Percentiles rank a stretch among this genome's conserved stretches.
These are phyloP conservation scores for Heterobasidion irregulare DNA, from an alignment of 1,284 basidiomycete species.

Conservation along the genomic window DNA sequence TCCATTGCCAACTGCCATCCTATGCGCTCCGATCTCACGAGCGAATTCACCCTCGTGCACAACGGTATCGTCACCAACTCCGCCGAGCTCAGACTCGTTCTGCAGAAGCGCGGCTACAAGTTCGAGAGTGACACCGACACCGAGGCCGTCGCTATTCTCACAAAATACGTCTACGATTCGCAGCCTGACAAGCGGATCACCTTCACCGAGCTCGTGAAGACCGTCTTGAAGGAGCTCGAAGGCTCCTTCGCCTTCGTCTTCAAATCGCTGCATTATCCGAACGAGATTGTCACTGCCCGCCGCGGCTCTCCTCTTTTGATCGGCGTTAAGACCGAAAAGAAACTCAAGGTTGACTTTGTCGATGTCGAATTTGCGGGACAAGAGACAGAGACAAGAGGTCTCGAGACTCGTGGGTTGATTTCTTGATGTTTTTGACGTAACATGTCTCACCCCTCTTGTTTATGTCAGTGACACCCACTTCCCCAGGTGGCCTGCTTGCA, in stretches of 20 bases:
- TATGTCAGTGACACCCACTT: slow-evolving; percentile 35
- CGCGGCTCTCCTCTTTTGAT: slow-evolving; percentile 96
- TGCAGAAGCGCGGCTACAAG: slow-evolving; percentile 92
- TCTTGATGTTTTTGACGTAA: not conserved
- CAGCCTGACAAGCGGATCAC: slow-evolving; percentile 83
- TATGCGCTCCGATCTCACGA: slow-evolving; percentile 75
- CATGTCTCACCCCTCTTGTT: slow-evolving; percentile 2
- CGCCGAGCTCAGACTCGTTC: slow-evolving; percentile 82
- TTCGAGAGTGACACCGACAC: slow-evolving; percentile 98
- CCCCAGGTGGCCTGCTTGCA: slow-evolving; percentile 59
- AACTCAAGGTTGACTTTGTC: slow-evolving; percentile 99
- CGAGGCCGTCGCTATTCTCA: slow-evolving; percentile 93
- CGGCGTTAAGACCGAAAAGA: slow-evolving; percentile 99
- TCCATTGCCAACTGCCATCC: slow-evolving; percentile 93
- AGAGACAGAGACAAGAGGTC: slow-evolving; percentile 50
- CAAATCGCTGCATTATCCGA: slow-evolving; percentile 96
- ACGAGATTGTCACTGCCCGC: slow-evolving; percentile 92
- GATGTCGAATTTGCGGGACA: slow-evolving; percentile 90
- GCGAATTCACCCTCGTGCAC: slow-evolving; percentile 94
- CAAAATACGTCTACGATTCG: slow-evolving; percentile 96
- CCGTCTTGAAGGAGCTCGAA: slow-evolving; percentile 96
- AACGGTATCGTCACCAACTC: slow-evolving; percentile 99
- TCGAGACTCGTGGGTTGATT: slow-evolving; percentile 48
- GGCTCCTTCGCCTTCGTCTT: slow-evolving; percentile 99
- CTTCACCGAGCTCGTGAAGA: slow-evolving; percentile 92